Percentiles rank a stretch among this genome's conserved stretches.
phyloP scores from a whole-genome alignment of 78 protist genomes.

The Dictyostelium firmibasis region DNA sequence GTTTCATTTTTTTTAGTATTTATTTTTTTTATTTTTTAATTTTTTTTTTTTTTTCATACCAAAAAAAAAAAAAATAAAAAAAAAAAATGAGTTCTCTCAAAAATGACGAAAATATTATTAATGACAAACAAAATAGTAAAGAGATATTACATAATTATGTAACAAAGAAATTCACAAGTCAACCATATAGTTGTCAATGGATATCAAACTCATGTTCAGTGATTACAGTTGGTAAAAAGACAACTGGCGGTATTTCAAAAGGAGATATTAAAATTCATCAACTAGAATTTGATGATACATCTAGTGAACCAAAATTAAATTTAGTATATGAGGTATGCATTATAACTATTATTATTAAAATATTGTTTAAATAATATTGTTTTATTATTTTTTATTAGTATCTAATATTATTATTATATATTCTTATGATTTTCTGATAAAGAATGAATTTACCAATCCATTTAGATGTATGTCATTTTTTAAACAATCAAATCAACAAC shows the following conservation, averaged over 20 bases:
- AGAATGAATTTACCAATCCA: not conserved
- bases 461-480: conserved; percentile 22
- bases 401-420: not conserved
- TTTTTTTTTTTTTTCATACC: conserved; percentile 10
- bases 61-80: too few species aligned
- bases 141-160: conserved; percentile 2
- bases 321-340: not conserved
- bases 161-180: not conserved
- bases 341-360: too few species aligned
- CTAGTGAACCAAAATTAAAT: not conserved
- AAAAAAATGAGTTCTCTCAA: not conserved
- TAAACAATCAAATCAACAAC: not conserved
- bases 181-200: conserved; percentile 1
- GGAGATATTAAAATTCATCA: conserved; percentile 11
- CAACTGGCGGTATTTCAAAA: not conserved
- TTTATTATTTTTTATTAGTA: not conserved
- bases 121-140: not conserved
- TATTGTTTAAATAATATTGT: not conserved
- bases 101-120: not conserved
- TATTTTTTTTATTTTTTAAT: not conserved
- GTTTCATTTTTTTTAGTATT: too few species aligned
- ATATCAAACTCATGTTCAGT: not conserved
- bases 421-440: too few species aligned
- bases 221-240: not conserved
- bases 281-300: not conserved